These are phyloP conservation scores for Globisporangium radiosum DNA, from an alignment of 352 stramenopile genomes.

Conservation along the genomic window DNA sequence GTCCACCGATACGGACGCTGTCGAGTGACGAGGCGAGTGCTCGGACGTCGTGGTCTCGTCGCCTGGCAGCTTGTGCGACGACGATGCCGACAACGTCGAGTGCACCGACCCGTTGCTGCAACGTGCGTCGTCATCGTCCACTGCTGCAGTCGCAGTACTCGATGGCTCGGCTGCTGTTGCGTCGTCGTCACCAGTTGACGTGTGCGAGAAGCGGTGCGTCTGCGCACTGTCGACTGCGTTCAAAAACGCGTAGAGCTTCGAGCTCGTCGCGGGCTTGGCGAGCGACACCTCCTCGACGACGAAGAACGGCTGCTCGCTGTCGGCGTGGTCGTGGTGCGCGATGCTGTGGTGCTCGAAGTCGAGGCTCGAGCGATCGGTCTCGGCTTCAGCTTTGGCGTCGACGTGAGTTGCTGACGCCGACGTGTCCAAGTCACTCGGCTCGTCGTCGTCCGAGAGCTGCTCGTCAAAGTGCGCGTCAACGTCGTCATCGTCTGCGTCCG, in stretches of 20 bases:
- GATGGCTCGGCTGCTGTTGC: conserved; percentile 6
- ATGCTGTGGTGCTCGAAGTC: conserved; percentile 14
- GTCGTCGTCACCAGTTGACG: conserved; percentile 10
- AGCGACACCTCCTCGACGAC: conserved; percentile 27
- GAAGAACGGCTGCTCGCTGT: conserved; percentile 30
- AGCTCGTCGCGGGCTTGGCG: conserved; percentile 19
- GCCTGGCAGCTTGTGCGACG: conserved; percentile 4
- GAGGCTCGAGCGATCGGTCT: too few species aligned
- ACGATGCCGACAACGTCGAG: conserved; percentile 1
- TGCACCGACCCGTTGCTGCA: neutral
- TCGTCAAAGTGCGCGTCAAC: conserved; percentile 9
- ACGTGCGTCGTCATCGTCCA: neutral
- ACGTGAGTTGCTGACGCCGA: neutral
- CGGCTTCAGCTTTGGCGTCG: too few species aligned
- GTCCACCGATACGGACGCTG: conserved; percentile 16
- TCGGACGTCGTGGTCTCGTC: conserved; percentile 11
- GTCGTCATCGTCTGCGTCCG: neutral
- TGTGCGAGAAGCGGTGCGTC: conserved; percentile 11
- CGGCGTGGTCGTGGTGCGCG: conserved; percentile 18
- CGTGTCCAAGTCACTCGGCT: neutral
- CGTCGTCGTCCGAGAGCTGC: conserved; percentile 5
- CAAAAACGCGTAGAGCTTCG: conserved; percentile 53
- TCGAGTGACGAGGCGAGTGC: conserved; percentile 5
- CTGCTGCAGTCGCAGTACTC: neutral
- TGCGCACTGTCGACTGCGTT: conserved; percentile 30